Conservation (phyloP, 257 asterid species). For the Ehretia macrophylla region DNA sequence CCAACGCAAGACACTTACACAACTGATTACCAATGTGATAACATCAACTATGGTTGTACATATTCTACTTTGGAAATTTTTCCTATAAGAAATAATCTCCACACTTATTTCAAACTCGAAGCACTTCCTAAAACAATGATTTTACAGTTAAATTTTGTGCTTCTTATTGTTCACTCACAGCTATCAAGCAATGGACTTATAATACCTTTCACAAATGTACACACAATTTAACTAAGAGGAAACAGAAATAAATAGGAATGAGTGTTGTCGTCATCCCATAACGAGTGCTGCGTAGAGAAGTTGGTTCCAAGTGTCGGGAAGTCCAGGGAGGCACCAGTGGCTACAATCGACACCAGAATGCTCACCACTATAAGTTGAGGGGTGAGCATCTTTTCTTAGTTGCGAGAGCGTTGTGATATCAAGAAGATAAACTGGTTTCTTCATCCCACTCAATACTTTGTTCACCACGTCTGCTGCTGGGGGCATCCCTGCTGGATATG, state of each 20-base stretch:
- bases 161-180: background rate
- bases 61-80: background rate
- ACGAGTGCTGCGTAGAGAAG: conserved; percentile 60
- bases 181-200: conserved; percentile 20
- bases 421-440: conserved; percentile 44
- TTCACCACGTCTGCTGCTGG: conserved; percentile 48
- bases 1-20: too few relatives aligned
- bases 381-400: conserved; percentile 77
- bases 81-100: too few relatives aligned
- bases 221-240: too few relatives aligned
- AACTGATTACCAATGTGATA: background rate
- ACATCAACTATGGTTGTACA: background rate
- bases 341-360: conserved; percentile 62
- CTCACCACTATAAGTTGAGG: conserved; percentile 53
- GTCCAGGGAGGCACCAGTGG: conserved; percentile 87
- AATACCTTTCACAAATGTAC: conserved; percentile 3
- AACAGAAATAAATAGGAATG: background rate
- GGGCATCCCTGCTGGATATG: conserved; percentile 54
- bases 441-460: conserved; percentile 40
- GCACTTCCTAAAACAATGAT: background rate
- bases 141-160: conserved; percentile 2
- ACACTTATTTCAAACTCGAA: background rate
- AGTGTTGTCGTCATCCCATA: background rate
- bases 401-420: conserved; percentile 67
- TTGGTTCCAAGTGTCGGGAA: conserved; percentile 88